A percentile compares a stretch with the other conserved stretches of the same genome.
Conservation (phyloP, 83 land plant genomes). For the Thuja plicata region DNA sequence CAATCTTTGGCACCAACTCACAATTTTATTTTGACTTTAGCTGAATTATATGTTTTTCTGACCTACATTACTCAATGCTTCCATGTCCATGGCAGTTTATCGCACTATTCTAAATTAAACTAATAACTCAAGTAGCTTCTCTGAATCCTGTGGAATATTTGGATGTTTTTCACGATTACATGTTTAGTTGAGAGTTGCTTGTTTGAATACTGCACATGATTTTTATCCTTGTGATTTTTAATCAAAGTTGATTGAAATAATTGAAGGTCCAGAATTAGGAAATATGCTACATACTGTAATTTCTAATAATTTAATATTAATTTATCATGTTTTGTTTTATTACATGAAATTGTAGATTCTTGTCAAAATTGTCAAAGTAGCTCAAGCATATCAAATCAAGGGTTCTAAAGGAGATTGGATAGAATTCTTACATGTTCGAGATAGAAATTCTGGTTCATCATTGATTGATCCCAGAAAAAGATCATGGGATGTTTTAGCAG, state of each 20-base stretch:
- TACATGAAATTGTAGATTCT: constrained; percentile 36
- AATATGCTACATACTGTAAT: neutral
- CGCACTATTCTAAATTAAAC: too few species aligned
- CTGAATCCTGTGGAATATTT: neutral
- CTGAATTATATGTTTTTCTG: neutral
- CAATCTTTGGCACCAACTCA: neutral
- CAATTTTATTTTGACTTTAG: neutral
- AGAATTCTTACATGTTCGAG: constrained; percentile 29
- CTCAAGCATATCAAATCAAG: constrained; percentile 26
- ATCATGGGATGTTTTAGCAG: constrained; percentile 38
- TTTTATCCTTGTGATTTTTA: neutral
- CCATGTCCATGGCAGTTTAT: too few species aligned
- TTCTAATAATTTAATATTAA: neutral
- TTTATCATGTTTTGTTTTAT: neutral
- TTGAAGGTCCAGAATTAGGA: neutral
- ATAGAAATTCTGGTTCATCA: constrained; percentile 39
- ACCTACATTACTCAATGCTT: too few species aligned
- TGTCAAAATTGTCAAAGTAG: constrained; percentile 51
- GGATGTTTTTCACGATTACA: neutral
- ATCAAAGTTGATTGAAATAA: neutral
- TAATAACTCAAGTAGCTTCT: too few species aligned
- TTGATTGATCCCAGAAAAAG: constrained; percentile 58
- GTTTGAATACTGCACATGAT: neutral
- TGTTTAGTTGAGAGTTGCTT: neutral
- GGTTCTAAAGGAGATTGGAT: constrained; percentile 39